A percentile compares a stretch with the other conserved stretches of the same genome.
Conservation (phyloP, 2,329 filamentous ascomycete species). For the Colletotrichum acutatum region DNA sequence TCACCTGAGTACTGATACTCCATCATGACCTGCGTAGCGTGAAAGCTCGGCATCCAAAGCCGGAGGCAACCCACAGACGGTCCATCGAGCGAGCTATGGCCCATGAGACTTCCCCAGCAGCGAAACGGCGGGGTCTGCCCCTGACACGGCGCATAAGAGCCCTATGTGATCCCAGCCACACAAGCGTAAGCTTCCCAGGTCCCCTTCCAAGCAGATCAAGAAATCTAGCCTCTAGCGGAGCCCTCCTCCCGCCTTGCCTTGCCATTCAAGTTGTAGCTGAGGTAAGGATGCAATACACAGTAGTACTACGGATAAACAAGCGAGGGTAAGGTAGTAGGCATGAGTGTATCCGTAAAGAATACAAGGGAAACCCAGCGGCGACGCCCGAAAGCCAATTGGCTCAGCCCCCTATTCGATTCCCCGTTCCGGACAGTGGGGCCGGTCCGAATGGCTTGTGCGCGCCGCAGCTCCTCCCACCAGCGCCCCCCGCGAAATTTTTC, state of each 20-base stretch:
- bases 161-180: background rate
- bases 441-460: slow-evolving; percentile 8
- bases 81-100: background rate
- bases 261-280: background rate
- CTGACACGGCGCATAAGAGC: background rate
- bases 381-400: slow-evolving; percentile 9
- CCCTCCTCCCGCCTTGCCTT: background rate
- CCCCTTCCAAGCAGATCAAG: background rate
- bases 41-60: background rate
- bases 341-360: background rate
- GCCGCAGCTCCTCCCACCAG: background rate
- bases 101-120: background rate
- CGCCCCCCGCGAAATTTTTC: slow-evolving; percentile 11
- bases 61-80: background rate
- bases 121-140: background rate
- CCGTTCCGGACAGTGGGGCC: slow-evolving; percentile 20
- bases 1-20: background rate
- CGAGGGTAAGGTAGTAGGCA: background rate
- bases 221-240: background rate
- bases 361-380: background rate
- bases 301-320: no score
- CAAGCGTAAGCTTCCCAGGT: background rate
- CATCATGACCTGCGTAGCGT: background rate
- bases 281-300: background rate
- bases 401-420: slow-evolving; percentile 1